Evolutionary conservation across 768 basidiomycete species (phyloP).

Genomic region (Amanita phalloides): DNA sequence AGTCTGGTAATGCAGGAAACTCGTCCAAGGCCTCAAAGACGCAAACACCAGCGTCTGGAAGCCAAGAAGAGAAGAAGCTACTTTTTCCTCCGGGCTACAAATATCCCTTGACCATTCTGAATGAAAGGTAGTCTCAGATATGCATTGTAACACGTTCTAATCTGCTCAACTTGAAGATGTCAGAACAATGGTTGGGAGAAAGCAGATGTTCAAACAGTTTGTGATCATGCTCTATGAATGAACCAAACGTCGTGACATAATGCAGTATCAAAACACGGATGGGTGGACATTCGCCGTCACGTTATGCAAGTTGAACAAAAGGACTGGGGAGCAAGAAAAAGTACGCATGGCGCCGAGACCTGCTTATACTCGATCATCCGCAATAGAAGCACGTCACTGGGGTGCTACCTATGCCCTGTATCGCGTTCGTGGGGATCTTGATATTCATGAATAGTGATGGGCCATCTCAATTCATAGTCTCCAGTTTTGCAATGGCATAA

Average conservation of each 20-base stretch:
- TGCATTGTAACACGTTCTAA: neutral
- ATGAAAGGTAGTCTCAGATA: constrained; percentile 50
- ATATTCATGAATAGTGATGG: constrained; percentile 4
- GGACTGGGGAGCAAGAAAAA: constrained; percentile 54
- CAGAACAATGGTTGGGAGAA: constrained; percentile 88
- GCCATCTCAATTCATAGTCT: constrained; percentile 17
- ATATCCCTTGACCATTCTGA: constrained; percentile 66
- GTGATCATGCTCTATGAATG: constrained; percentile 11
- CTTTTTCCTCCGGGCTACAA: constrained; percentile 83
- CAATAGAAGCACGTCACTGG: constrained; percentile 83
- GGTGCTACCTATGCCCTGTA: constrained; percentile 83
- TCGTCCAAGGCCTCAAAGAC: constrained; percentile 45
- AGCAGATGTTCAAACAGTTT: constrained; percentile 67
- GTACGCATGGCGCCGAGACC: constrained; percentile 71
- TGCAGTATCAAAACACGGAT: constrained; percentile 34
- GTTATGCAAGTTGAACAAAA: constrained; percentile 59
- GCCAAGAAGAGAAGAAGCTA: constrained; percentile 33
- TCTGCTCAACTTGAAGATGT: constrained; percentile 35
- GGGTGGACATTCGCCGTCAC: constrained; percentile 60
- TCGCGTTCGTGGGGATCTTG: constrained; percentile 47
- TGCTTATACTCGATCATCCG: constrained; percentile 51
- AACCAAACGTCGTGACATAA: neutral
- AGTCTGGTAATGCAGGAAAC: constrained; percentile 86
- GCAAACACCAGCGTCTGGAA: constrained; percentile 11
- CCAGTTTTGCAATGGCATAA: constrained; percentile 68